Base-by-base conservation (phyloP, 495 filamentous ascomycete genomes). In the Echria macrotheca region DNA sequence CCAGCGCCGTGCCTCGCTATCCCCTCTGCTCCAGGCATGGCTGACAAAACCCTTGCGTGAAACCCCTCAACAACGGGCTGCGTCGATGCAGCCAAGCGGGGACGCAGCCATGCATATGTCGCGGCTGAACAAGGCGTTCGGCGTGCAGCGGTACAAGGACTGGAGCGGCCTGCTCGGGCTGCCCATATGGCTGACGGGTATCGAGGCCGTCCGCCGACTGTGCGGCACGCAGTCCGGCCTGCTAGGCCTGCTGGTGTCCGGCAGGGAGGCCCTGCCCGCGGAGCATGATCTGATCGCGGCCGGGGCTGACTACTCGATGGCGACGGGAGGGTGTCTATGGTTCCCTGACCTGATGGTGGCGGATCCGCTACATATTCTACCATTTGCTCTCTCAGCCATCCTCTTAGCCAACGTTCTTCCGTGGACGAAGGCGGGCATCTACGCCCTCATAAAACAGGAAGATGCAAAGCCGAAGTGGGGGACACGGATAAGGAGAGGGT, bases 301-400 rank as follows among this genome's bases (percentile, higher is more conserved):
- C 6, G 41, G 29, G 1, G 47, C 38, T 5, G 59, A 63, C 14
- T 10, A 15, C 5, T 35, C 52, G 5, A 41, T 57, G 43, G 78
- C 37, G 80, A 88, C 66, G 1, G 91, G 88, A 53, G 91, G 91
- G 9, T 78, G 78, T 3, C 71, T 89, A 5, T 97, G 89, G 89
- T 91, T 93, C 60, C 74, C 78, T 3, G 77, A 95, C 65, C 78
- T 97, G 4, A 71, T 83, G 11, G 71, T 69, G 5, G 69, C 84
- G 18, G 91, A 96, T 60, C 77, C 86, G 1, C 75, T 76, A 19
- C 70, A 81, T n/a, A 53, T 81, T 17, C 73, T 96, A 1, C 87
- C 89, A 0, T 52, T 78, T 12, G 53, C 76, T 0, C 67, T 91
- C 12, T 79, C 75, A 1, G 69, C 59, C 5, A 43, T 69, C 17